These are phyloP conservation scores for Pochonia chlamydosporia DNA, from an alignment of 2,329 filamentous ascomycete species.

Conservation along the genomic window DNA sequence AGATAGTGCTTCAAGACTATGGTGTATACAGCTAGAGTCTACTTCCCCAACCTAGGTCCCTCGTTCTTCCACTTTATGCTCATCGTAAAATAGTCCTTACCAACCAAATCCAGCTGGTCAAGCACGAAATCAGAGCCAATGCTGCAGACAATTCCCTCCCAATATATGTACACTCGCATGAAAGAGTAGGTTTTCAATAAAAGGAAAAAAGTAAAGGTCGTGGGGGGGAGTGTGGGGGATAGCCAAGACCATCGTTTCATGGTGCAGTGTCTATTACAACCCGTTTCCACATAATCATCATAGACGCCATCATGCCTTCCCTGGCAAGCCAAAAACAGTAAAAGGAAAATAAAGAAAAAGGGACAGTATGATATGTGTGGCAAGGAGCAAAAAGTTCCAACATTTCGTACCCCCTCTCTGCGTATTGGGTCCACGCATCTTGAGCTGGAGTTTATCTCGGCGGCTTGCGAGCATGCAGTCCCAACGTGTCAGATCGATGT, in stretches of 20 bases:
- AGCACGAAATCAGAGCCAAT: neutral
- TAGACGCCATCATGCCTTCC: conserved; percentile 3
- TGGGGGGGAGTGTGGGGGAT: neutral
- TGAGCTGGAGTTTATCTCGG: neutral
- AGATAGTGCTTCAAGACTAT: neutral
- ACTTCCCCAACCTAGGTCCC: neutral
- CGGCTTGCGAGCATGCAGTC: neutral
- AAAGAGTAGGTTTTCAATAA: neutral
- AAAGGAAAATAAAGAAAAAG: neutral
- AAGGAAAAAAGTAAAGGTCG: neutral
- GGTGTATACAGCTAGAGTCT: neutral
- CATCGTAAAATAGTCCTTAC: neutral
- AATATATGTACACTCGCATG: neutral
- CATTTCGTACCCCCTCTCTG: neutral
- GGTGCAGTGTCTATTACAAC: neutral
- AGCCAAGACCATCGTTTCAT: neutral
- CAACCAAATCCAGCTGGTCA: neutral
- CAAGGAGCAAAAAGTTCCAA: neutral
- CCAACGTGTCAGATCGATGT: neutral
- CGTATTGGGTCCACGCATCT: too few species aligned
- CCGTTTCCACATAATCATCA: conserved; percentile 1
- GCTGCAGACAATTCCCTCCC: neutral
- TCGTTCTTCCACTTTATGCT: neutral
- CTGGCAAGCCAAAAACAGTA: neutral
- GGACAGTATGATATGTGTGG: neutral